phyloP scores from a whole-genome alignment of 2,329 filamentous ascomycete species.

The Alternaria consortialis region DNA sequence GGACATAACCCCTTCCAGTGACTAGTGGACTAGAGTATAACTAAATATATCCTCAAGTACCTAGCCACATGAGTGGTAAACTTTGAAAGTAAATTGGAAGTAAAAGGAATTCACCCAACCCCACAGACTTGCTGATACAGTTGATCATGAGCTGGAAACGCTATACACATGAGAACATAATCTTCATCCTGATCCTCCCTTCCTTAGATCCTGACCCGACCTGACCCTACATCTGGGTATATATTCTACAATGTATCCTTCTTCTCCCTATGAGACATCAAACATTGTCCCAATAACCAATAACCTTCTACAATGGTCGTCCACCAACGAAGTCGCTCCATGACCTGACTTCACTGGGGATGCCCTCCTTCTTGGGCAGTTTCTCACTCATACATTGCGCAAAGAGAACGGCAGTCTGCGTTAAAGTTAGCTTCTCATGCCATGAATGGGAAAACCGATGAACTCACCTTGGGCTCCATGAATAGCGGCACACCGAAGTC shows the following conservation, averaged over 20 bases:
- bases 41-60: conserved; percentile 1
- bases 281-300: background rate
- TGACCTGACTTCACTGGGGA: conserved; percentile 87
- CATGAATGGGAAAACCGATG: background rate
- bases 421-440: conserved; percentile 26
- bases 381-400: conserved; percentile 98
- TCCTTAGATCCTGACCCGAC: background rate
- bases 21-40: background rate
- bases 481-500: conserved; percentile 98
- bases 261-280: background rate
- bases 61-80: background rate
- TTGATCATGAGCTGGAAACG: conserved; percentile 15
- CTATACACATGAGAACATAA: conserved; percentile 28
- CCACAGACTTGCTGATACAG: conserved; percentile 11
- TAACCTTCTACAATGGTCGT: conserved; percentile 38
- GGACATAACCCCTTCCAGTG: background rate
- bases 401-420: conserved; percentile 91
- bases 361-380: conserved; percentile 85
- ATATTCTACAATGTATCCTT: conserved; percentile 12
- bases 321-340: conserved; percentile 94
- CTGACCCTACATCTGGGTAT: conserved; percentile 18
- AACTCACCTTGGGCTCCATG: conserved; percentile 93
- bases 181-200: conserved; percentile 5
- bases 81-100: conserved; percentile 5
- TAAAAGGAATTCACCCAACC: conserved; percentile 14